These are phyloP conservation scores for Paspalum vaginatum DNA, from an alignment of 176 grass and related monocot species.

Conservation along the genomic window DNA sequence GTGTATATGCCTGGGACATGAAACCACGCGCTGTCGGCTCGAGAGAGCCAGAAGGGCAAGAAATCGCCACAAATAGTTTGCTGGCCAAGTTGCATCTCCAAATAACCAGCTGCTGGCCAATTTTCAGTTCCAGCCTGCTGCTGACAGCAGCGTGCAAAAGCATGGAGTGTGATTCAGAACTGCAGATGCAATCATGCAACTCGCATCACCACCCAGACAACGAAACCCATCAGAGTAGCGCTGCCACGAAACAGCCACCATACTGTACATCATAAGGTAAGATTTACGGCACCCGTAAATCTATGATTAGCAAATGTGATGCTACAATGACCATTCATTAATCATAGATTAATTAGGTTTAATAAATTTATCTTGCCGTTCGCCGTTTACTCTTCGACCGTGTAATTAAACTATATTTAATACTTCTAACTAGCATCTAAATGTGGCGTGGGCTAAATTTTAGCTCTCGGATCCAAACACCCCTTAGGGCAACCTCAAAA, in stretches of 20 bases:
- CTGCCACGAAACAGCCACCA: neutral
- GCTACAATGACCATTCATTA: too few relatives aligned
- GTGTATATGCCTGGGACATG: neutral
- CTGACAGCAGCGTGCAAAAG: neutral
- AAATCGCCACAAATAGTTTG: neutral
- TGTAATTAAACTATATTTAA: too few relatives aligned
- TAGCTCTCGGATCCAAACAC: too few relatives aligned
- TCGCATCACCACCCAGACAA: too few relatives aligned
- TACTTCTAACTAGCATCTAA: too few relatives aligned
- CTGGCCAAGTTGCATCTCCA: neutral
- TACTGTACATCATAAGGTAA: neutral
- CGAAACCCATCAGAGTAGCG: neutral
- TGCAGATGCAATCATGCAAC: too few relatives aligned
- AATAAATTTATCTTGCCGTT: too few relatives aligned
- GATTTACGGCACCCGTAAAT: too few relatives aligned
- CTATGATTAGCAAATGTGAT: too few relatives aligned
- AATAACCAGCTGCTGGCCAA: neutral
- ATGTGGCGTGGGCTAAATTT: too few relatives aligned
- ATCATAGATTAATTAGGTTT: too few relatives aligned
- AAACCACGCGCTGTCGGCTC: neutral
- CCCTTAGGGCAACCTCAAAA: neutral
- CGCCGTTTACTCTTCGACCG: too few relatives aligned
- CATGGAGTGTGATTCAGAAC: neutral
- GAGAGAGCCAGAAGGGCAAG: constrained; percentile 11
- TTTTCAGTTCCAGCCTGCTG: neutral